Base-by-base conservation (phyloP, 2,329 filamentous ascomycete genomes). In the Paraphaeosphaeria sporulosa region DNA sequence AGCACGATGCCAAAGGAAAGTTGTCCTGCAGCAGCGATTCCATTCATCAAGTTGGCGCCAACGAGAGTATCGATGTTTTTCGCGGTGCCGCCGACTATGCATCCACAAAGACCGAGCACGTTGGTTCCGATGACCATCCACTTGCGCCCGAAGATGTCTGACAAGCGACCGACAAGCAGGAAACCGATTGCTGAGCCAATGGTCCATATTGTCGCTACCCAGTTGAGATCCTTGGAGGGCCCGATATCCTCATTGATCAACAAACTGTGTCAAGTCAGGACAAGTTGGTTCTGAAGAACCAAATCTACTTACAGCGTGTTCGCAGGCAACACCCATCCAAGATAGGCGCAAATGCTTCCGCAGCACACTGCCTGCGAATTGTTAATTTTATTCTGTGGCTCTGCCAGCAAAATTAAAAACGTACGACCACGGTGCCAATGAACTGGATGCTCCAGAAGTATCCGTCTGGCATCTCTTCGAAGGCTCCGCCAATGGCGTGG, bases 401-500 rank as follows among this genome's bases (percentile, higher is more conserved):
- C 60, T 36, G 36, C 57, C 19, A 57, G 59, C 9, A 42, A 17
- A 30, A 4, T 8, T 32, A 19, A 54, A 48, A 48, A 62, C 58
- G 34, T 66, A 66, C 66, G n/a, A 68, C 62, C 1, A 82, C 71
- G 6, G 80, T 82, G 5, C 80, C 78, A 36, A 82, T 70, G 60
- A 82, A 82, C 46, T 78, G 73, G 2, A 71, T 58, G 50, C 76
- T 81, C 32, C 64, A 68, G 64, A 77, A 82, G 68, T 82, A 82
- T 13, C 80, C 79, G 30, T 57, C 54, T 1, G 79, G 80, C 79
- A 83, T 80, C 10, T 70, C 67, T 6, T 76, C 72, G 5, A 77
- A 58, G 3, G 79, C 76, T 9, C 80, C 80, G 6, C 81, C 81
- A n/a, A 82, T 68, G 44, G 79, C 80, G 34, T 79, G 72, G 3